Base-by-base conservation (phyloP, 768 basidiomycete species). In the Tricholoma sp. region DNA sequence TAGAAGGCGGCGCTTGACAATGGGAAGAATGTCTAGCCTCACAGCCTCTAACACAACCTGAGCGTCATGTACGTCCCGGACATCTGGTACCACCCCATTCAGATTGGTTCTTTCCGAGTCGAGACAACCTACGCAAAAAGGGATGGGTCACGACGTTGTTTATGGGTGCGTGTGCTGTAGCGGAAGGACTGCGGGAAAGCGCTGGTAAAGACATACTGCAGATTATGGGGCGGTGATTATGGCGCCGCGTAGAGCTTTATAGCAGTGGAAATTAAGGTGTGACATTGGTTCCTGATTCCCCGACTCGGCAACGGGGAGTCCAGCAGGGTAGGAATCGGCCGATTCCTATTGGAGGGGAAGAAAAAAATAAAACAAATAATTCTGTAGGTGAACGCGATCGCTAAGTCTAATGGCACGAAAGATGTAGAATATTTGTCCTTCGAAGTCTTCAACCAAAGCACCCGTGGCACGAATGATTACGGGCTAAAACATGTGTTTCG, bases 11-110 rank as follows among this genome's bases (percentile, higher is more conserved):
- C 87, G 81, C 57, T 79, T 85, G 59, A 90, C 83, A 53, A 91
- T 73, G 5, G 89, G 89, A 31, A 91, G 74, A 39, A 86, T 74
- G 59, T 83, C 83, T 50, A 81, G 78, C 27, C 89, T 79, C 52
- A 90, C 89, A 7, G 89, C 89, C 68, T 91, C 88, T 49, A 91
- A 77, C 45, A 91, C 72, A 47, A 85, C 74, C 63, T 90, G 88
- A 2, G 89, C 89, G 66, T 91, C 89, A 59, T 82, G 80, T n/a
- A 87, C 86, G 69, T 90, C 87, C 14, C 89, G 84, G 34, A 91
- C 80, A 64, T 90, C 89, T 91, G 46, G 31, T 24, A 53, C 54
- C 27, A 49, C 11, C 31, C 31, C 51, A 43, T 29, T 31, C 14
- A 39, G 49, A 10, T 11, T 43, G 34, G 19, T 18, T 11, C 21